Evolutionary conservation across 108 stramenopile genomes (phyloP).

Genomic region (Skeletonema menzelii): DNA sequence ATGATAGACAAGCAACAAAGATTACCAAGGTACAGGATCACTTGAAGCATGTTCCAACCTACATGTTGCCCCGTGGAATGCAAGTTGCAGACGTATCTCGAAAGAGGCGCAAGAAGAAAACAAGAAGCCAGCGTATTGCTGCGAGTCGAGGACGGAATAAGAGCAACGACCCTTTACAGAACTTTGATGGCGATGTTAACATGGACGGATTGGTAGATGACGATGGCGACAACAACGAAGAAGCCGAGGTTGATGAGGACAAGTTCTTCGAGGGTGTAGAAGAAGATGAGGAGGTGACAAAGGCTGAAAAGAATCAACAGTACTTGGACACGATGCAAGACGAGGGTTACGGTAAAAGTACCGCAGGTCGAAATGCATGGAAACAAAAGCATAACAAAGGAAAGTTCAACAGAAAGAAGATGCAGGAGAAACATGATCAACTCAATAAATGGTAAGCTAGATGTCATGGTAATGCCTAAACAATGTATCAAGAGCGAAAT

Average conservation of each 20-base stretch:
- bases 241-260: constrained; percentile 26
- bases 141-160: constrained; percentile 39
- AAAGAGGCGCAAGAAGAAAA: constrained; percentile 76
- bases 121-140: constrained; percentile 41
- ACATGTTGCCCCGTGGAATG: constrained; percentile 93
- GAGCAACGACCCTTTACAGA: constrained; percentile 92
- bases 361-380: constrained; percentile 90
- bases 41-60: constrained; percentile 92
- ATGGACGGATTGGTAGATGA: constrained; percentile 57
- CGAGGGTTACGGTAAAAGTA: constrained; percentile 84
- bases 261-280: constrained; percentile 60
- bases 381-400: constrained; percentile 93
- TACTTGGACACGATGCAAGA: constrained; percentile 55
- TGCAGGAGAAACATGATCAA: constrained; percentile 32
- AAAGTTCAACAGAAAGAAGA: constrained; percentile 59
- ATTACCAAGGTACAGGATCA: constrained; percentile 84
- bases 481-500: too few relatives aligned
- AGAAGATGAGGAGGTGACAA: constrained; percentile 48
- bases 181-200: constrained; percentile 75
- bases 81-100: constrained; percentile 75
- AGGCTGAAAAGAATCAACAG: constrained; percentile 61
- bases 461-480: too few relatives aligned
- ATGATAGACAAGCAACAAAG: constrained; percentile 82
- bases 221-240: constrained; percentile 40
- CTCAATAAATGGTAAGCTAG: constrained; percentile 42